Percentiles rank a stretch among this genome's conserved stretches.
phyloP scores from a whole-genome alignment of 2,329 filamentous ascomycete species.

The Cladosporium sp. region DNA sequence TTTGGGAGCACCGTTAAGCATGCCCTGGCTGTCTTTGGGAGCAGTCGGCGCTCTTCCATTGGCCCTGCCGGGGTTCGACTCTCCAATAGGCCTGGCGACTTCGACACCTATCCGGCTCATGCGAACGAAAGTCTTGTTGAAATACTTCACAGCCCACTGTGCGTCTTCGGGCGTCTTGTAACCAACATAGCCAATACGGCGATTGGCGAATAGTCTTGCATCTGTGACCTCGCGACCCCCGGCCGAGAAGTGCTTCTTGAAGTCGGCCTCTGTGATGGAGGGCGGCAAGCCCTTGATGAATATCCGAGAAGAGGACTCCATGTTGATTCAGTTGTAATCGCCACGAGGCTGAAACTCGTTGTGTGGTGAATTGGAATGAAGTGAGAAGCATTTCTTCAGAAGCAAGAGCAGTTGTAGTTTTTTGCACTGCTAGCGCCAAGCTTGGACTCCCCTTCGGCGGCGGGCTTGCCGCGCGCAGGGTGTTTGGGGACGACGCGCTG shows the following conservation, averaged over 20 bases:
- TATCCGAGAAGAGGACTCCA: slow-evolving; percentile 70
- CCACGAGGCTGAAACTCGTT: not conserved
- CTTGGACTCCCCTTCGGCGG: not conserved
- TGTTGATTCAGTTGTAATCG: slow-evolving; percentile 13
- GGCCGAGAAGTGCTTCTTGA: slow-evolving; percentile 78
- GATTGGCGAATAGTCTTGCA: slow-evolving; percentile 81
- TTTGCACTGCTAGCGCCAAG: slow-evolving; percentile 4
- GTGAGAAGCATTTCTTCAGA: not conserved
- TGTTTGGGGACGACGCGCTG: slow-evolving; percentile 6
- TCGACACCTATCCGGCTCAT: slow-evolving; percentile 94
- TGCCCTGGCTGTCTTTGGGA: not conserved
- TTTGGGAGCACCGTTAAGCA: not conserved
- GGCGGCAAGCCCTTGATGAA: slow-evolving; percentile 74
- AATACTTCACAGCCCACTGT: slow-evolving; percentile 81
- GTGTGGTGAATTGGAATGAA: not conserved
- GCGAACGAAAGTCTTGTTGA: slow-evolving; percentile 90
- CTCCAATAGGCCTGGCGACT: slow-evolving; percentile 69
- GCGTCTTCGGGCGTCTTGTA: slow-evolving; percentile 82
- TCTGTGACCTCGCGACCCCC: slow-evolving; percentile 77
- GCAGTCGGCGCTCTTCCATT: slow-evolving; percentile 12
- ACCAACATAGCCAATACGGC: slow-evolving; percentile 92
- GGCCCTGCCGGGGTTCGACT: slow-evolving; percentile 29
- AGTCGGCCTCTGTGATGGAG: slow-evolving; percentile 75
- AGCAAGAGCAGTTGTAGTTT: not conserved
- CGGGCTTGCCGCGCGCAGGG: slow-evolving; percentile 1